Percentiles rank a stretch among this genome's conserved stretches.
Conservation (phyloP, 2,329 filamentous ascomycete genomes). For the Lithohypha guttulata region DNA sequence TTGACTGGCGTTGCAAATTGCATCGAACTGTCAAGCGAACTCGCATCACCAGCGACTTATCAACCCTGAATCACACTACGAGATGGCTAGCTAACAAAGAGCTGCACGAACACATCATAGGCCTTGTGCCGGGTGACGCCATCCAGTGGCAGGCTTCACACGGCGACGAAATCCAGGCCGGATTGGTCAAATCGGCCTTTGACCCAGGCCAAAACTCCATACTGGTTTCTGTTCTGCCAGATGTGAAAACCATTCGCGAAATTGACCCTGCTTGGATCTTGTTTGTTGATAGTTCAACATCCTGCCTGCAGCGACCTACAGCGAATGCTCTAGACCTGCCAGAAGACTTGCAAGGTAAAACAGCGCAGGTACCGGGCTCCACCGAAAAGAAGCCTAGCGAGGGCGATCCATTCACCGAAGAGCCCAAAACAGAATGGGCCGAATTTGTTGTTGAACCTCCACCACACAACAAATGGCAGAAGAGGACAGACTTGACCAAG, state of each 20-base stretch:
- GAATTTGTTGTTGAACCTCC: conserved; percentile 63
- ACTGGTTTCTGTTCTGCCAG: conserved; percentile 71
- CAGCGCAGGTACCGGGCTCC: conserved; percentile 22
- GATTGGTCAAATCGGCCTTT: conserved; percentile 69
- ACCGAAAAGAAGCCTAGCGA: conserved; percentile 24
- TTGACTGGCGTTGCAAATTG: conserved; percentile 89
- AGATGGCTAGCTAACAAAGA: conserved; percentile 19
- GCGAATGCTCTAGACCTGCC: conserved; percentile 37
- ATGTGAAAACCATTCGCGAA: conserved; percentile 58
- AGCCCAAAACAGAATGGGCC: conserved; percentile 51
- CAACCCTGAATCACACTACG: conserved; percentile 40
- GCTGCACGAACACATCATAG: conserved; percentile 51
- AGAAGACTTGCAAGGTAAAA: conserved; percentile 37
- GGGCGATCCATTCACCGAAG: conserved; percentile 25
- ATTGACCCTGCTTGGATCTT: conserved; percentile 47
- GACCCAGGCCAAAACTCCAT: conserved; percentile 57
- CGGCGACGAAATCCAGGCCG: conserved; percentile 75
- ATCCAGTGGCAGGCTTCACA: conserved; percentile 75
- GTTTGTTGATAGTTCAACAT: conserved; percentile 40
- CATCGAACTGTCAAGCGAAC: conserved; percentile 80
- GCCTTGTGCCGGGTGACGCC: conserved; percentile 60
- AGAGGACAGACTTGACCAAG: conserved; percentile 60
- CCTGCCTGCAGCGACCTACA: conserved; percentile 33
- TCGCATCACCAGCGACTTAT: conserved; percentile 56
- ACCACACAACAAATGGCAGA: conserved; percentile 48